A percentile compares a stretch with the other conserved stretches of the same genome.
These are phyloP conservation scores for Ogataea chonburiensis DNA, from an alignment of 805 yeast species.

Conservation along the genomic window DNA sequence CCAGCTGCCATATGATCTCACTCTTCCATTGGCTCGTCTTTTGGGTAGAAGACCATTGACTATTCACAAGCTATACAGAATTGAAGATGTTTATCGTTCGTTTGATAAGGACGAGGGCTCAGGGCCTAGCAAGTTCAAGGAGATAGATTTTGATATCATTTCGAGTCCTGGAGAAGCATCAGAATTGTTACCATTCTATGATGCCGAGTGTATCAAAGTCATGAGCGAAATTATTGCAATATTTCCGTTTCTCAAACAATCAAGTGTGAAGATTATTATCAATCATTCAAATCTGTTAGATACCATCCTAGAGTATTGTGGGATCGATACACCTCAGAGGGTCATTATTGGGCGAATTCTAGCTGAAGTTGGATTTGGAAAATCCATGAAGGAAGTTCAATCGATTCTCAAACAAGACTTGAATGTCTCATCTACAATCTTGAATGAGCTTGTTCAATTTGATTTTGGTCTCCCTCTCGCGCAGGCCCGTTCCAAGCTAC, in stretches of 20 bases:
- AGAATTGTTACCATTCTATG: constrained; percentile 51
- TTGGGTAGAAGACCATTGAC: constrained; percentile 62
- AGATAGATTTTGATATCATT: constrained; percentile 83
- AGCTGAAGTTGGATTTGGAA: constrained; percentile 75
- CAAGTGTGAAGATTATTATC: constrained; percentile 58
- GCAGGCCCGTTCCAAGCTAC: constrained; percentile 59
- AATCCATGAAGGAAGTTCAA: constrained; percentile 58
- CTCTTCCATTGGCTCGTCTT: constrained; percentile 84
- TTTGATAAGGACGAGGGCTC: constrained; percentile 55
- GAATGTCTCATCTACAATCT: constrained; percentile 74
- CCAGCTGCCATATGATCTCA: constrained; percentile 85
- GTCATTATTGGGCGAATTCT: constrained; percentile 65
- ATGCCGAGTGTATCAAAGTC: constrained; percentile 86
- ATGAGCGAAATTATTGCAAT: constrained; percentile 67
- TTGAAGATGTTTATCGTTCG: constrained; percentile 81
- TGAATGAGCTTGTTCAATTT: constrained; percentile 78
- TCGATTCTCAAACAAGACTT: constrained; percentile 54
- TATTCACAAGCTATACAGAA: constrained; percentile 62
- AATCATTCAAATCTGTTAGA: constrained; percentile 83
- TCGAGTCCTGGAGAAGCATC: constrained; percentile 36
- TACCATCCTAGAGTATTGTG: constrained; percentile 75
- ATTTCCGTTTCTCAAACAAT: constrained; percentile 64
- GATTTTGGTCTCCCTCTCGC: constrained; percentile 73
- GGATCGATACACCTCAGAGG: constrained; percentile 72
- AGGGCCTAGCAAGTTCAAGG: constrained; percentile 75